Conservation (phyloP, 768 basidiomycete species). For the Paxillus involutus region DNA sequence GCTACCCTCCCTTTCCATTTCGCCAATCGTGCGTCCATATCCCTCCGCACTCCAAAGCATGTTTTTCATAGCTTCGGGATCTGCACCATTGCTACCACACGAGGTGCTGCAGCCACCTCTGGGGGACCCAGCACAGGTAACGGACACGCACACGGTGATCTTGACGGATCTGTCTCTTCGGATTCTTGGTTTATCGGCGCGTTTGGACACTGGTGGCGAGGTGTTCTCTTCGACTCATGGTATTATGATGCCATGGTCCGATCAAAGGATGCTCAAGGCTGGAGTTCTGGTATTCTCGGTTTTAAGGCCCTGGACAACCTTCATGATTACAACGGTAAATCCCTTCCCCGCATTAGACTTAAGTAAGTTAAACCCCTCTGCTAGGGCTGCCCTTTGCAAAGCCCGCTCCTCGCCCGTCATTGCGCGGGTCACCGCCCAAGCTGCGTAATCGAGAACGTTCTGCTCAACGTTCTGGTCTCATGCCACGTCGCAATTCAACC, state of each 20-base stretch:
- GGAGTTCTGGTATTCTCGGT: slow-evolving; percentile 75
- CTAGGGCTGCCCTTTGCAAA: slow-evolving; percentile 53
- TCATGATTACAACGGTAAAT: slow-evolving; percentile 66
- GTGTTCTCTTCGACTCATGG: slow-evolving; percentile 79
- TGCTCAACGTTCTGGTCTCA: slow-evolving; percentile 37
- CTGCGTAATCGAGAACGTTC: slow-evolving; percentile 58
- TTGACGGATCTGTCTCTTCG: slow-evolving; percentile 52
- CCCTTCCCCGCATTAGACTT: not conserved
- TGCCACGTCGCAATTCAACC: slow-evolving; percentile 60
- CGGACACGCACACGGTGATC: slow-evolving; percentile 20
- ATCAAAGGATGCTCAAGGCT: slow-evolving; percentile 68
- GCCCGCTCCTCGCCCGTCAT: slow-evolving; percentile 42
- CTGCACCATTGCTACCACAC: slow-evolving; percentile 71
- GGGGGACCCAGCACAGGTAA: slow-evolving; percentile 54
- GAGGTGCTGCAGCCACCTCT: slow-evolving; percentile 37
- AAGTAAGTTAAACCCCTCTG: slow-evolving; percentile 9
- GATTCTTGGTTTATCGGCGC: slow-evolving; percentile 91
- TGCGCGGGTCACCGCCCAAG: slow-evolving; percentile 53
- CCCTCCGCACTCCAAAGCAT: slow-evolving; percentile 88
- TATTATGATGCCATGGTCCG: slow-evolving; percentile 66
- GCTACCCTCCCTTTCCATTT: slow-evolving; percentile 65
- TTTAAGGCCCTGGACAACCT: slow-evolving; percentile 72
- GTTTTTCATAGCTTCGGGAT: slow-evolving; percentile 85
- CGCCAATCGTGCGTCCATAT: slow-evolving; percentile 88
- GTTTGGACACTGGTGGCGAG: slow-evolving; percentile 91